These are phyloP conservation scores for Cylindrodendrum hubeiense DNA, from an alignment of 2,329 filamentous ascomycete species.

Conservation along the genomic window DNA sequence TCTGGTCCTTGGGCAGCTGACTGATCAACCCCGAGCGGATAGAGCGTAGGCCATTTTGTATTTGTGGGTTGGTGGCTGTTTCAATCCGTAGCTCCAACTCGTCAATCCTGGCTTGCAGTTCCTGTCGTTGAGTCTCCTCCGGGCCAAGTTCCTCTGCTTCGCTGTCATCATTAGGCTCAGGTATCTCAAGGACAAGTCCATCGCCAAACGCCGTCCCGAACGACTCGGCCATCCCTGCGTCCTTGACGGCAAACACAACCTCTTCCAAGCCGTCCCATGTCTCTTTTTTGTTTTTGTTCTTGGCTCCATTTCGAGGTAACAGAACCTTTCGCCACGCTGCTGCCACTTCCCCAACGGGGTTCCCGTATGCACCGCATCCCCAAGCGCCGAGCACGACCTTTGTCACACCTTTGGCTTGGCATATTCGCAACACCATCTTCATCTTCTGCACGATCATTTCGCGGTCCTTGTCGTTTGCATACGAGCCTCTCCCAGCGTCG, in stretches of 20 bases:
- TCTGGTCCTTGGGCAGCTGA: not conserved
- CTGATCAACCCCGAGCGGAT: conserved; percentile 1
- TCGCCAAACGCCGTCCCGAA: conserved; percentile 64
- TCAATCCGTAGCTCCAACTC: conserved; percentile 35
- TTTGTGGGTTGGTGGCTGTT: conserved; percentile 15
- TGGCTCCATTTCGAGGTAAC: conserved; percentile 29
- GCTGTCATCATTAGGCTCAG: fast-evolving
- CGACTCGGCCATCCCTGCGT: conserved; percentile 61
- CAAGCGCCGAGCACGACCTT: conserved; percentile 72
- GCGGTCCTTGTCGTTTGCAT: conserved; percentile 61
- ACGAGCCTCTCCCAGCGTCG: conserved; percentile 48
- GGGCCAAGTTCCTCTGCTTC: conserved; percentile 10
- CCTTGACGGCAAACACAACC: conserved; percentile 70
- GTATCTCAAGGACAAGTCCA: conserved; percentile 15
- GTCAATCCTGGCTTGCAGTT: conserved; percentile 29
- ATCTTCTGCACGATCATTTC: conserved; percentile 68
- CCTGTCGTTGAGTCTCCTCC: conserved; percentile 15
- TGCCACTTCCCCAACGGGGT: conserved; percentile 70
- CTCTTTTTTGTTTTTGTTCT: conserved; percentile 32
- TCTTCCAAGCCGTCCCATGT: conserved; percentile 49
- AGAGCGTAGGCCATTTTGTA: conserved; percentile 16
- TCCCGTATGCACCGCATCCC: conserved; percentile 74
- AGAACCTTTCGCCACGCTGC: conserved; percentile 60
- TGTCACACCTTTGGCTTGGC: conserved; percentile 56
- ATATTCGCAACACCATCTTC: conserved; percentile 67